These are phyloP conservation scores for Rhizopus arrhizus DNA, from an alignment of 371 early-diverging fungal genomes.

Conservation along the genomic window DNA sequence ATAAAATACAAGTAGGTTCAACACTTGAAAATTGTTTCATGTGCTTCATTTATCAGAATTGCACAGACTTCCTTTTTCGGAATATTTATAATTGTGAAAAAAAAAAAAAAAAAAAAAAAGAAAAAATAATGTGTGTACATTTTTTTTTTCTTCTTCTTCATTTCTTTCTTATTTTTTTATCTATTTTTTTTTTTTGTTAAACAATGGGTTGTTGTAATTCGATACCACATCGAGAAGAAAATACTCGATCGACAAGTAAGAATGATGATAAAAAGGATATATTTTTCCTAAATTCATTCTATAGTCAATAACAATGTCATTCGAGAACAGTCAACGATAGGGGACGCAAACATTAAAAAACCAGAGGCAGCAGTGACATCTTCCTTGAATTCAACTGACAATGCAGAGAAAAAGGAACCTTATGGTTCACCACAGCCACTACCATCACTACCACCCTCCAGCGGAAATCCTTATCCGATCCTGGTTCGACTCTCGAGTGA, in stretches of 20 bases:
- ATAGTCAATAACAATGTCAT: background rate
- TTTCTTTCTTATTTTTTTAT: background rate
- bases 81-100: background rate
- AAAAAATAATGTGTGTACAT: background rate
- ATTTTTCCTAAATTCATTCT: background rate
- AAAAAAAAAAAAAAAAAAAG: background rate
- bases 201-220: background rate
- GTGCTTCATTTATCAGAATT: too few species aligned
- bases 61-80: background rate
- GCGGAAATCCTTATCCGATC: background rate
- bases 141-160: background rate
- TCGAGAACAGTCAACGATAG: too few species aligned
- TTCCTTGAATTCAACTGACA: background rate
- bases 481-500: constrained; percentile 31
- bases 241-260: background rate
- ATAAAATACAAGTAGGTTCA: background rate
- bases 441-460: background rate
- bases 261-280: background rate
- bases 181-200: background rate
- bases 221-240: background rate
- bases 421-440: too few species aligned
- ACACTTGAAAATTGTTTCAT: background rate
- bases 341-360: too few species aligned
- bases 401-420: too few species aligned
- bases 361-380: background rate